Evolutionary conservation across 2,329 filamentous ascomycete species (phyloP), one percentile per base, ranked within the genome.

Genomic region (Aspergillus sp.): DNA sequence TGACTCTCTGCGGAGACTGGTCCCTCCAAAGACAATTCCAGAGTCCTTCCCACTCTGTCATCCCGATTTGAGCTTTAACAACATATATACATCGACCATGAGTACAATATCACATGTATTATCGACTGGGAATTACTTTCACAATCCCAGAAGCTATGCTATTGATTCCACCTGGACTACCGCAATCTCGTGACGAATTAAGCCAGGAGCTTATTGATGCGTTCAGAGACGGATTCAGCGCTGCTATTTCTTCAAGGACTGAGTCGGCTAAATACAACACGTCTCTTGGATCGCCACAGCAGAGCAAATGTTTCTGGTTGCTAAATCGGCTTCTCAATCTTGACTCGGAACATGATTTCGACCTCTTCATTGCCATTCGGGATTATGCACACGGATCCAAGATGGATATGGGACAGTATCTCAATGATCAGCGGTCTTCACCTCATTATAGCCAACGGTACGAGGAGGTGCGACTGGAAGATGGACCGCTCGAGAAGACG

Each of bases 31-130:
- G 10, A 12, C 25, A 2, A 27, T 4, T 2, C 25, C 9, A 27
- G 10, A 27, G 25, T 27, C 44, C 2, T 56, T 60, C 42, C 49
- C 56, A 3, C 45, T 63, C 4, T 56, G 49, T 15, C 59, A 65
- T 33, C 49, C 66, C 19, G 70, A 74, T 50, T 49, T 73, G 17
- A 68, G 71, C 41, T 55, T 60, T 42, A 67, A 67, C 48, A 74
- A 74, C 46, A 63, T 67, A 35, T 67, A 35, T 66, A 59, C 37
- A 57, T 68, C 22, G 61, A 68, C 42, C 45, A 63, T 15, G 48
- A 66, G 23, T 64, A 51, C 48, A 64, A 66, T 19, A 60, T 68
- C 37, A 66, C 59, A 17, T 57, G 53, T 23, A 49, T 68, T 4
- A 66, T 68, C 37, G 62, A 67, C 49, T 61, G 58, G 60, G 54